Base-by-base conservation (phyloP, 164 flowering plant species). In the Buxus sempervirens region DNA sequence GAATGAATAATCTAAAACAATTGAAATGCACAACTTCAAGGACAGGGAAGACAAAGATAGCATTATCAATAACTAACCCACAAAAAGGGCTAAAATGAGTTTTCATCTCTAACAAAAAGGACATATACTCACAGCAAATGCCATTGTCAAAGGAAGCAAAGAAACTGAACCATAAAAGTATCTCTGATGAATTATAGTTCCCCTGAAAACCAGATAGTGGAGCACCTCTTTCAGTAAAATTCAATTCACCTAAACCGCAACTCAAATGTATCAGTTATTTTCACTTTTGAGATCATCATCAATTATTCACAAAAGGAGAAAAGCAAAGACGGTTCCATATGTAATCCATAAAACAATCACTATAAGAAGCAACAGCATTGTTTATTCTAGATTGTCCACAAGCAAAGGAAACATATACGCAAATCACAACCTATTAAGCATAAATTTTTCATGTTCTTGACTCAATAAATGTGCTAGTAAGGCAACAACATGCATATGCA, bases 81-180 rank as follows among this genome's bases (percentile, higher is more conserved):
- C 5, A 10, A 45, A 45, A 45, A 19, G 57, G 58, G 8, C 51
- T 23, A 45, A 12, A 66, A 19, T 60, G 28, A 62, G 10, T 62
- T 42, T 22, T 16, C 14, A 28, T 21, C 53, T 18, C 36, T 16
- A 64, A 71, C 25, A 66, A 8, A 32, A 25, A 54, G 65, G 7
- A 15, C 25, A 14, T 20, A 64, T 45, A 80, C 90, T 55, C 83
- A 95, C 99, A 64, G 80, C 63, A 25, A 90, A 86, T 58, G 78
- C 88, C 59, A 80, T 55, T n/a, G 91, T 86, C 64, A 95, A 58
- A 14, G 99, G 99, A 69, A 95, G 87, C 84, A 92, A 77, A 10
- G 92, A n/a, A 64, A 80, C 90, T 54, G 99, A 92, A 70, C 94
- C 93, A 72, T 90, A 92, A 54, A 95, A 81, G 74, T 83, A 86